Base-by-base conservation (phyloP, 2,329 filamentous ascomycete species). In the Hypoxylon sp. region DNA sequence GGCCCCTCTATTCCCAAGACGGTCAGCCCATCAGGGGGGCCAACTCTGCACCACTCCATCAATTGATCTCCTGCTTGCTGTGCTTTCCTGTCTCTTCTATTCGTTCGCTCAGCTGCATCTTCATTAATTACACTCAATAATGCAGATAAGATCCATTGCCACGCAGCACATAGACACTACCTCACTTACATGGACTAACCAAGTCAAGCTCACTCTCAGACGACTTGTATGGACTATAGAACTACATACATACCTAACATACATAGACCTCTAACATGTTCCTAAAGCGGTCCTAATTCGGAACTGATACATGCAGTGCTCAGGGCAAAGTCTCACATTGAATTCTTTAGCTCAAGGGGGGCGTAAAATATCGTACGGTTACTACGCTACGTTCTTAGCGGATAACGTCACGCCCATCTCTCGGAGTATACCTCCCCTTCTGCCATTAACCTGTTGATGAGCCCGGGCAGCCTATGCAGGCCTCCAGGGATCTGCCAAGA, bases 401-500 rank as follows among this genome's bases (percentile, higher is more conserved):
- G 63, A 52, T 57, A 62, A 55, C 63, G 28, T 65, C 43, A 51
- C 63, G 52, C 50, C 60, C 34, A 52, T 63, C 38, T 59, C 59
- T 58, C 69, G 66, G 69, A 63, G 63, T 65, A 65, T 69, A 56
- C 58, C 63, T 65, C 30, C 36, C 64, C 55, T 59, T 67, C 68
- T 46, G 55, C 55, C 65, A 68, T 68, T 68, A 69, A 62, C 63
- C 69, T 63, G 52, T 71, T 59, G 50, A 69, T 64, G 62, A 72
- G 58, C 62, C 67, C 53, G 61, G 58, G 63, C 48, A 65, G 71
- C 67, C 65, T 72, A 75, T 74, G 72, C 67, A 67, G 63, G 61
- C 71, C 60, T 60, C 63, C 69, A 63, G 68, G 66, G 73, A 74
- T 75, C 70, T 73, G 74, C 74, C 72, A 75, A 75, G 72, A 72